These are phyloP conservation scores for Serpula lacrymans DNA, from an alignment of 768 basidiomycete species.

Conservation along the genomic window DNA sequence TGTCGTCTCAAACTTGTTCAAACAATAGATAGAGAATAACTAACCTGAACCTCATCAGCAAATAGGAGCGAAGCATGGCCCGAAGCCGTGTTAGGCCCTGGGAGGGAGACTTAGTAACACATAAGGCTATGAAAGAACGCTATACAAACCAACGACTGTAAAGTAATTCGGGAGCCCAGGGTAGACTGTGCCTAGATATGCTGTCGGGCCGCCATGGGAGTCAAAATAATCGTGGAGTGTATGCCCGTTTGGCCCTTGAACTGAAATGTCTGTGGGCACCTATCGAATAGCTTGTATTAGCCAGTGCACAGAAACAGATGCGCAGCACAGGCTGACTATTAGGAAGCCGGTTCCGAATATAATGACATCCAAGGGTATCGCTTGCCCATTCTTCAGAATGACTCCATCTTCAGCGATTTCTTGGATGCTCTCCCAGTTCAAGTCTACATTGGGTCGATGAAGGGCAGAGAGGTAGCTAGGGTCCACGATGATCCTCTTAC, in stretches of 20 bases:
- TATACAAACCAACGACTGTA: conserved; percentile 44
- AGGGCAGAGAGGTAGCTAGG: conserved; percentile 54
- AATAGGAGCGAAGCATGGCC: conserved; percentile 60
- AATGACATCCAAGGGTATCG: conserved; percentile 53
- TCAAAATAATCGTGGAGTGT: conserved; percentile 45
- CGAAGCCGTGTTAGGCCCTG: conserved; percentile 55
- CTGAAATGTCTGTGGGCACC: conserved; percentile 7
- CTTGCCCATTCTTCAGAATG: conserved; percentile 43
- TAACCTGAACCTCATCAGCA: conserved; percentile 53
- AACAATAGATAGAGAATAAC: conserved; percentile 5
- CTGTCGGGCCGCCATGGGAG: conserved; percentile 45
- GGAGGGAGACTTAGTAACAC: too few relatives aligned
- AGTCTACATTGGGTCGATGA: conserved; percentile 48
- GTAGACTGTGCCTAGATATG: conserved; percentile 50
- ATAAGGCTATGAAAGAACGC: background rate
- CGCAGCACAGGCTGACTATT: conserved; percentile 30
- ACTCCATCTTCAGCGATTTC: conserved; percentile 47
- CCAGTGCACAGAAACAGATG: background rate
- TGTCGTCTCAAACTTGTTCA: conserved; percentile 7
- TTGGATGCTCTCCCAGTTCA: conserved; percentile 49
- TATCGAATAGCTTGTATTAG: conserved; percentile 2
- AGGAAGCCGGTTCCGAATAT: conserved; percentile 56
- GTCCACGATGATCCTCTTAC: conserved; percentile 60
- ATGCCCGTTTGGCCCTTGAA: conserved; percentile 41
- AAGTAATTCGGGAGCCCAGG: conserved; percentile 58